Percentiles rank a stretch among this genome's conserved stretches.
Conservation (phyloP, 441 rosid genomes). For the Eruca vesicaria region DNA sequence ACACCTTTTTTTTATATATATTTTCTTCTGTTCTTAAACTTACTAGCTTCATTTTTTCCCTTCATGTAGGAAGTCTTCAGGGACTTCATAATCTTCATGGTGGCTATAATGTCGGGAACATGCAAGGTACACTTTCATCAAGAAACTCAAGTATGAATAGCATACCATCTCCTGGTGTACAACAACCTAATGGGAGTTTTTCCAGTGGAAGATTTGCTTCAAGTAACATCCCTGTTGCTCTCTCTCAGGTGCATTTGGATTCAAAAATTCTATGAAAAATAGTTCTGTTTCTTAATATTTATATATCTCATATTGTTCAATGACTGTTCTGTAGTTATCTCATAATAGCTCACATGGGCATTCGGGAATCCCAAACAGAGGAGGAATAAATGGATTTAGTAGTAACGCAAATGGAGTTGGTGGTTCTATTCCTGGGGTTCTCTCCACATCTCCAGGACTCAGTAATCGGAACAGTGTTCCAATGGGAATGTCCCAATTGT, state of each 20-base stretch:
- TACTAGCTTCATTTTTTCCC: background rate
- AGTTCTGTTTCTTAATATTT: background rate
- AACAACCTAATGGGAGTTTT: background rate
- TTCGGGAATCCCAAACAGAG: background rate
- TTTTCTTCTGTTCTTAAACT: background rate
- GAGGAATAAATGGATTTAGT: constrained; percentile 20
- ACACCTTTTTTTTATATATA: background rate
- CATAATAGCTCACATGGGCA: background rate
- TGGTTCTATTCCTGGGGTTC: constrained; percentile 96
- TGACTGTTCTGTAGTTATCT: background rate
- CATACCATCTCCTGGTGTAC: background rate
- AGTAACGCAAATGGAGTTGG: constrained; percentile 87
- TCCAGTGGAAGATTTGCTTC: background rate
- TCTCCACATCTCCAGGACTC: constrained; percentile 80
- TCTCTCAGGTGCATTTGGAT: background rate
- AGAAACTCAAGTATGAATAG: background rate
- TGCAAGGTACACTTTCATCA: background rate
- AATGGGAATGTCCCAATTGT: constrained; percentile 83
- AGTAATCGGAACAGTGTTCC: constrained; percentile 80
- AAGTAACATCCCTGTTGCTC: background rate
- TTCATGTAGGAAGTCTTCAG: background rate
- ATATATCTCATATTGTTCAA: background rate
- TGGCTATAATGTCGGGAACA: background rate
- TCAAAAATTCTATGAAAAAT: background rate
- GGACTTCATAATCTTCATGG: background rate